phyloP scores from a whole-genome alignment of 495 filamentous ascomycete genomes.

The Trichoderma virens region DNA sequence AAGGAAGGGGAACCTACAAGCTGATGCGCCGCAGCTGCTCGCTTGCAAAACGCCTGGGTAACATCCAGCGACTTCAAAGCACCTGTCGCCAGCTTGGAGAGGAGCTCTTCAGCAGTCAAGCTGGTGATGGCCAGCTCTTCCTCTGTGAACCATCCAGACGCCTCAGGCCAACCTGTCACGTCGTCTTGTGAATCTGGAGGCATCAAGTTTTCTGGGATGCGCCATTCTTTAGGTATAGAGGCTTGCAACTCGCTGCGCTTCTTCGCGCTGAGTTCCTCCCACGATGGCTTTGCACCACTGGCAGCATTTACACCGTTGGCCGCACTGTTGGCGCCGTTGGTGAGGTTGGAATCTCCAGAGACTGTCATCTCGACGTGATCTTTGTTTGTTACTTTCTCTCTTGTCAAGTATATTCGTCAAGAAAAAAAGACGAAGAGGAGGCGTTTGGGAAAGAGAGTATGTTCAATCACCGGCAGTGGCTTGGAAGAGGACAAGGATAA shows the following conservation, averaged over 20 bases:
- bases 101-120: slow-evolving; percentile 20
- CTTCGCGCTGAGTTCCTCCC: slow-evolving; percentile 30
- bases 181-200: slow-evolving; percentile 30
- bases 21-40: slow-evolving; percentile 27
- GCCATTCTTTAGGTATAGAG: slow-evolving; percentile 33
- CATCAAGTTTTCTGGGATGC: slow-evolving; percentile 29
- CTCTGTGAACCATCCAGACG: slow-evolving; percentile 29
- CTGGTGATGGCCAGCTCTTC: slow-evolving; percentile 29
- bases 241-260: slow-evolving; percentile 27
- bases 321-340: neutral
- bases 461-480: neutral
- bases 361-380: neutral
- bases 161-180: slow-evolving; percentile 30
- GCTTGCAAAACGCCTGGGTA: slow-evolving; percentile 31
- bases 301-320: neutral
- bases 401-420: neutral
- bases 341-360: neutral
- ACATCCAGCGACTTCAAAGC: slow-evolving; percentile 24
- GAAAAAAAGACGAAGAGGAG: no score
- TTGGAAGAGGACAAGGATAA: neutral
- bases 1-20: slow-evolving; percentile 14
- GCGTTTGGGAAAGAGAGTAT: neutral
- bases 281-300: slow-evolving; percentile 12
- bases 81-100: slow-evolving; percentile 23
- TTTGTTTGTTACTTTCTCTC: neutral